Conservation (phyloP, 129 eudicot species). For the Arctium lappa region DNA sequence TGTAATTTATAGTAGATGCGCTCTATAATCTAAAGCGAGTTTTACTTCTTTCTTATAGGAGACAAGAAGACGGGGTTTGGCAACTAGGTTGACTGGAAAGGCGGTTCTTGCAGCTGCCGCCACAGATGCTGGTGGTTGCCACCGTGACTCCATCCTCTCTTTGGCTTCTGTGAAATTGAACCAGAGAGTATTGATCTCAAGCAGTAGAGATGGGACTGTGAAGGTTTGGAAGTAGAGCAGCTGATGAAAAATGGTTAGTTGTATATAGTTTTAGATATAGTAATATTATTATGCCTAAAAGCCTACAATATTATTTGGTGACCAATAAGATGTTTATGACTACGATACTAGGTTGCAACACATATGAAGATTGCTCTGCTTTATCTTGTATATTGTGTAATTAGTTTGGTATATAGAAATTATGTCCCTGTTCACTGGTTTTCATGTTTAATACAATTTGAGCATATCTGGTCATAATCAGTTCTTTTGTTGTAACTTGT, state of each 20-base stretch:
- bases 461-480: background rate
- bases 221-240: slow-evolving; percentile 88
- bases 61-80: slow-evolving; percentile 63
- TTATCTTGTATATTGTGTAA: background rate
- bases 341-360: background rate
- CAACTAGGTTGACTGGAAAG: slow-evolving; percentile 63
- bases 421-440: background rate
- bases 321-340: background rate
- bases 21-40: background rate
- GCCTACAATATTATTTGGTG: background rate
- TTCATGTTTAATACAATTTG: background rate
- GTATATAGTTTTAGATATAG: slow-evolving; percentile 40
- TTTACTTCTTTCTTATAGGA: slow-evolving; percentile 44
- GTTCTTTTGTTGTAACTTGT: too few relatives aligned
- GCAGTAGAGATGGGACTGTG: slow-evolving; percentile 96
- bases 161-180: slow-evolving; percentile 85
- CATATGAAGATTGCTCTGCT: background rate
- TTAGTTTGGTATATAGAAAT: background rate
- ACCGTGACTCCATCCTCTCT: slow-evolving; percentile 87
- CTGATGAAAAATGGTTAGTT: slow-evolving; percentile 3
- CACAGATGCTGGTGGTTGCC: slow-evolving; percentile 92
- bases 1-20: background rate
- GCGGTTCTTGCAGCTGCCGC: slow-evolving; percentile 90
- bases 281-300: background rate
- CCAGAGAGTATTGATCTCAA: slow-evolving; percentile 85